Base-by-base conservation (phyloP, 768 basidiomycete genomes). In the Russula vinacea region DNA sequence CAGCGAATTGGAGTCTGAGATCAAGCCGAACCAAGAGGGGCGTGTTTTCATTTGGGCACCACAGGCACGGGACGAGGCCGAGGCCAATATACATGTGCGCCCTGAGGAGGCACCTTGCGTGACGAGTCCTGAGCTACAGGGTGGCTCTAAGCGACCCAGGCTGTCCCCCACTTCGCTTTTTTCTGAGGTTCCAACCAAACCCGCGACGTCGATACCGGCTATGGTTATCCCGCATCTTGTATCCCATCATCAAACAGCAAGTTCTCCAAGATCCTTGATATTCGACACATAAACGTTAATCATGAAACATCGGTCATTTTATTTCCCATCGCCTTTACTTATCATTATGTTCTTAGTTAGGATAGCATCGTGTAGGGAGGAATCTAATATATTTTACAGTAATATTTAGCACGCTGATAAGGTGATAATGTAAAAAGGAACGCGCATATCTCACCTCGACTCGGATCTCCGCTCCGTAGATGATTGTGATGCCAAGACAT, bases 201-300 rank as follows among this genome's bases (percentile, higher is more conserved):
- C 55, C 11, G 4, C 40, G 11, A 32, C 50, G 10, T 60, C 59
- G 32, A 65, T 61, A 29, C 64, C 64, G 3, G 64, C 64, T 7
- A 65, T 65, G 49, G 49, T 65, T 5, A 65, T 65, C 14, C 64
- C 64, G 7, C 64, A 65, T 61, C n/a, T 65, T 0, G 37, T 42
- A 35, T 24, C 59, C 26, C 50, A 40, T 26, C 32, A 19, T 26
- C 32, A 19, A 57, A 14, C 60, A 17, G 44, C 40, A 10, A 2
- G 37, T 16, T 37, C 54, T 11, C 19, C 53, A 16, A 50, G 17
- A 19, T 29, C 53, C 17, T 47, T 29, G 10, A 6, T 47, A 53
- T n/a, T 33, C 10, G 19, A 33, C 35, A 29, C 29, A 29, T 29
- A 5, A 29, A 29, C 22, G 24, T 39, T 55, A 22, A 62, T 37